Conservation (phyloP, 495 filamentous ascomycete genomes). For the Aspergillus leporis region DNA sequence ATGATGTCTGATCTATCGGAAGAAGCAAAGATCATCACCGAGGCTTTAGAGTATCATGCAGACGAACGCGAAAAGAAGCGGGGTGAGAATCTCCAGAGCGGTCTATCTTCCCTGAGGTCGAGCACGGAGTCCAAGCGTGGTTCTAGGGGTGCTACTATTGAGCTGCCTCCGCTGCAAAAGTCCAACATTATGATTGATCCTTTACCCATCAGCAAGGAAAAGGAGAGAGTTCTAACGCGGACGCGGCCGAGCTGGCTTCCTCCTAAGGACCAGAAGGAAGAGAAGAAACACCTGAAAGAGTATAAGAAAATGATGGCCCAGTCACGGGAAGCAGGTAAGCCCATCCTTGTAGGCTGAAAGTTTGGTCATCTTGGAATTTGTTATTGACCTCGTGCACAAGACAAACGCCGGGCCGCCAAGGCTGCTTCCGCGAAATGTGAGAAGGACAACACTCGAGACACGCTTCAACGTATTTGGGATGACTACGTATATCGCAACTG, state of each 20-base stretch:
- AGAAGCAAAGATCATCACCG: constrained; percentile 85
- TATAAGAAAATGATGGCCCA: constrained; percentile 92
- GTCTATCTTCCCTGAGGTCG: constrained; percentile 43
- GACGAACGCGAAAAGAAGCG: constrained; percentile 58
- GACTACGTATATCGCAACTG: constrained; percentile 84
- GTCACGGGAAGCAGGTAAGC: constrained; percentile 69
- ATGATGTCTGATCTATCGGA: constrained; percentile 77
- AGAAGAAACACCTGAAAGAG: constrained; percentile 85
- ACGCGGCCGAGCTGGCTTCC: constrained; percentile 95
- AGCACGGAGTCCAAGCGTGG: constrained; percentile 56
- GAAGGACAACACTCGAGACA: constrained; percentile 65
- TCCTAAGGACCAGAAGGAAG: constrained; percentile 90
- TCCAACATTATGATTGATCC: constrained; percentile 96
- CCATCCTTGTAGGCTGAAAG: neutral
- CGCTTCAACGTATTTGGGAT: constrained; percentile 78
- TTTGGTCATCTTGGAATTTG: constrained; percentile 2
- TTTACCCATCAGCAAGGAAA: constrained; percentile 92
- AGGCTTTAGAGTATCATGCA: constrained; percentile 84
- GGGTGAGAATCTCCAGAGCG: constrained; percentile 53
- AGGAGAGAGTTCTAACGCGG: constrained; percentile 85
- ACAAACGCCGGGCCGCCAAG: constrained; percentile 51
- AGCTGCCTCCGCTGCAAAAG: constrained; percentile 80
- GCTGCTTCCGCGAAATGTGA: constrained; percentile 52
- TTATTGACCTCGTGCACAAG: constrained; percentile 25
- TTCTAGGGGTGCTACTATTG: constrained; percentile 49